Evolutionary conservation across 768 basidiomycete genomes (phyloP).

Genomic region (Fibroporia radiculosa): DNA sequence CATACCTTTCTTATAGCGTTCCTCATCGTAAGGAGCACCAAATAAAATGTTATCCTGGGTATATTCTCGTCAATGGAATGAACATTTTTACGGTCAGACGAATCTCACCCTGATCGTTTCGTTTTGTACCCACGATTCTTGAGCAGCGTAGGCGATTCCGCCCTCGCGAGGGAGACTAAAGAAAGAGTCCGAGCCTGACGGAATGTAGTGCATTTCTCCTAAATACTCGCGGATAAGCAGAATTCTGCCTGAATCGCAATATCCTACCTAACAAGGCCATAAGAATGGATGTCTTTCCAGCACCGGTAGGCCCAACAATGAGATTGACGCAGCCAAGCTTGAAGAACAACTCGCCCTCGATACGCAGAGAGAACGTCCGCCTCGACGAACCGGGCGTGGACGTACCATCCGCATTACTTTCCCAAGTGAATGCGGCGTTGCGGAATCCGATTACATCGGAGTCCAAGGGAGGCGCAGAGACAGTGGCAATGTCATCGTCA

Average conservation of each 20-base stretch:
- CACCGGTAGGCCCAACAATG: slow-evolving; percentile 50
- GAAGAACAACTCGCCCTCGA: slow-evolving; percentile 49
- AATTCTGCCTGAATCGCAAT: neutral
- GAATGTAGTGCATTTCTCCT: slow-evolving; percentile 47
- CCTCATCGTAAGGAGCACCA: slow-evolving; percentile 36
- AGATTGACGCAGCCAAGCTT: slow-evolving; percentile 45
- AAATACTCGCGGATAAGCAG: neutral
- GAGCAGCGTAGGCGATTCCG: slow-evolving; percentile 41
- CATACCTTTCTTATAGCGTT: slow-evolving; percentile 35
- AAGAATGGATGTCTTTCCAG: slow-evolving; percentile 56
- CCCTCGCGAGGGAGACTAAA: slow-evolving; percentile 35
- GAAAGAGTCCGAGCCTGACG: slow-evolving; percentile 26
- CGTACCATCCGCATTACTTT: slow-evolving; percentile 15
- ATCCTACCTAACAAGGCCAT: slow-evolving; percentile 46
- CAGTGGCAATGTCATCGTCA: neutral
- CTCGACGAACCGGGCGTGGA: slow-evolving; percentile 24
- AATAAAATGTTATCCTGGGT: slow-evolving; percentile 44
- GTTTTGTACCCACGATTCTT: slow-evolving; percentile 43
- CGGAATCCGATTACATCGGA: slow-evolving; percentile 11
- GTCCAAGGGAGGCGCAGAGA: no score
- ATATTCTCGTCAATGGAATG: neutral
- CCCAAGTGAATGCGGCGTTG: slow-evolving; percentile 14
- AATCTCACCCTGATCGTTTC: slow-evolving; percentile 30
- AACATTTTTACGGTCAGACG: slow-evolving; percentile 36
- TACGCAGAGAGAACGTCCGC: slow-evolving; percentile 40